A percentile compares a stretch with the other conserved stretches of the same genome.
Conservation (phyloP, 805 yeast species). For the Kuraishia piskuri region DNA sequence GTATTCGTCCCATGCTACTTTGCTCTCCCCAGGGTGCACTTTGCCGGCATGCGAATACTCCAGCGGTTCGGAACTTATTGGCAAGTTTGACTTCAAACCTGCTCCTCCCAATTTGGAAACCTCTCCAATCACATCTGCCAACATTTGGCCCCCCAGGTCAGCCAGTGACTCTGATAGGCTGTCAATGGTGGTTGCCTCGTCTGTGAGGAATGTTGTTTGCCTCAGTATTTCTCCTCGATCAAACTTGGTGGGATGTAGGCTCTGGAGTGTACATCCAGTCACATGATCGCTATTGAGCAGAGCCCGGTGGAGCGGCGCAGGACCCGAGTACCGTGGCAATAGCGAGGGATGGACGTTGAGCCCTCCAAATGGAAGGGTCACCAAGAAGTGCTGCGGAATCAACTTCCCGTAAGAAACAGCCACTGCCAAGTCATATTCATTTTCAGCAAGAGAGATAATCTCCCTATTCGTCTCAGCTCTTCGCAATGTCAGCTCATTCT, state of each 20-base stretch:
- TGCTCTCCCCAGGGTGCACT: conserved; percentile 31
- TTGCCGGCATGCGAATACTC: conserved; percentile 50
- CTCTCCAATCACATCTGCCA: conserved; percentile 34
- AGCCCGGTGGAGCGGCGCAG: conserved; percentile 84
- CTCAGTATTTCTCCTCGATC: conserved; percentile 68
- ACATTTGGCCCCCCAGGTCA: conserved; percentile 48
- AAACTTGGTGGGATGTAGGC: conserved; percentile 79
- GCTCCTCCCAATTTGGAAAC: conserved; percentile 1
- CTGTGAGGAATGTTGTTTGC: conserved; percentile 41
- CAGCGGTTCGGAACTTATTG: conserved; percentile 15
- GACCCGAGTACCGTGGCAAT: conserved; percentile 75
- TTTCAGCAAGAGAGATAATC: conserved; percentile 18
- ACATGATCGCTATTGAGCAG: conserved; percentile 48
- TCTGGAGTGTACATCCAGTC: conserved; percentile 87
- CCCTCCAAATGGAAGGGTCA: conserved; percentile 49
- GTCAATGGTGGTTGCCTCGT: conserved; percentile 31
- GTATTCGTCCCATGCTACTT: conserved; percentile 38
- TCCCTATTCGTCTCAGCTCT: conserved; percentile 45
- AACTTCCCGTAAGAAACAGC: conserved; percentile 88
- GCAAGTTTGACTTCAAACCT: background rate
- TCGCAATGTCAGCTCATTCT: conserved; percentile 25
- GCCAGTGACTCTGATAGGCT: conserved; percentile 47
- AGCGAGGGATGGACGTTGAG: conserved; percentile 90
- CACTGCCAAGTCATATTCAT: conserved; percentile 54
- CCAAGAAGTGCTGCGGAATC: conserved; percentile 58